These are phyloP conservation scores for Saccharomycopsis olivae DNA, from an alignment of 805 yeast species.

Conservation along the genomic window DNA sequence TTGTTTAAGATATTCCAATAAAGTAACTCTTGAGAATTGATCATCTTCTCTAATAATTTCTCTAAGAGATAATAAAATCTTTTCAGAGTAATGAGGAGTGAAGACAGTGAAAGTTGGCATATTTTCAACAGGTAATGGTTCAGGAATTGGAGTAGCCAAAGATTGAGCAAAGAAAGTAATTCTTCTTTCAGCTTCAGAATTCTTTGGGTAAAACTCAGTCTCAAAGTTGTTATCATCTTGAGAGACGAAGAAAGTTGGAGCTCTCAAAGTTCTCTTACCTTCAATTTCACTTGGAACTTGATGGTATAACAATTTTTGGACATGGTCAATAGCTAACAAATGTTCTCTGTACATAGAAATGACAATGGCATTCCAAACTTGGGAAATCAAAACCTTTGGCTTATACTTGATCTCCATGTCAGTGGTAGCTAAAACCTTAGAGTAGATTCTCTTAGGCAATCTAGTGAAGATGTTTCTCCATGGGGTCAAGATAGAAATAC, in stretches of 20 bases:
- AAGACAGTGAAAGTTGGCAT: conserved; percentile 98
- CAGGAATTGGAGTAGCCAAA: conserved; percentile 96
- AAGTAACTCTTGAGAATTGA: conserved; percentile 66
- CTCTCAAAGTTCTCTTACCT: conserved; percentile 96
- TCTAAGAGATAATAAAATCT: conserved; percentile 83
- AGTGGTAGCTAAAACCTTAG: conserved; percentile 94
- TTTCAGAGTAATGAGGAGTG: conserved; percentile 94
- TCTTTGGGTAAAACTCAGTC: conserved; percentile 93
- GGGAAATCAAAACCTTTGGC: conserved; percentile 96
- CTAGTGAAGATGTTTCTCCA: conserved; percentile 99
- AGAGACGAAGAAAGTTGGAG: conserved; percentile 96
- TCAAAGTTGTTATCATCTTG: conserved; percentile 92
- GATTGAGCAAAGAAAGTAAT: conserved; percentile 99
- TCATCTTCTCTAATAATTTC: conserved; percentile 97
- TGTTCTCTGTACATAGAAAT: conserved; percentile 99
- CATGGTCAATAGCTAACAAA: conserved; percentile 94
- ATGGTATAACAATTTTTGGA: conserved; percentile 92
- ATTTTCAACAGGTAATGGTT: conserved; percentile 97
- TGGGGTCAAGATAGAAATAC: conserved; percentile 97
- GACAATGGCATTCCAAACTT: conserved; percentile 98
- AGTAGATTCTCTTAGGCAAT: conserved; percentile 97
- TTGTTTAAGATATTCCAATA: conserved; percentile 70
- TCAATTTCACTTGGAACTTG: conserved; percentile 98
- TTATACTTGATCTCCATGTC: conserved; percentile 99
- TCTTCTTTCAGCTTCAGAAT: conserved; percentile 99